phyloP scores from a whole-genome alignment of 495 filamentous ascomycete species.

The Talaromyces proteolyticus region DNA sequence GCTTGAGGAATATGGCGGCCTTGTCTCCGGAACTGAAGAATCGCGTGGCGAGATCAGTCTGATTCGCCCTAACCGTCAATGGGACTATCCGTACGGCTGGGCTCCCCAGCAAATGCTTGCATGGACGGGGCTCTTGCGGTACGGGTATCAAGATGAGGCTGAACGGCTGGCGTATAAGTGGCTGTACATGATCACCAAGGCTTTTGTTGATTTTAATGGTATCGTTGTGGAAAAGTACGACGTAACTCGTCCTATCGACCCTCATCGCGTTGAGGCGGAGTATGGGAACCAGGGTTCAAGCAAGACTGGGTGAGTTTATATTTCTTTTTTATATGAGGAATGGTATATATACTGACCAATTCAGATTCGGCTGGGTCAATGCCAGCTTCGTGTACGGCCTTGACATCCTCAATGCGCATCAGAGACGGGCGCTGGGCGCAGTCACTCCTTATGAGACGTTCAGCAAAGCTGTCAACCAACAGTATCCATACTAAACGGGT shows the following conservation, averaged over 20 bases:
- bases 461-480: slow-evolving; percentile 28
- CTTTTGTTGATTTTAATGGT: slow-evolving; percentile 95
- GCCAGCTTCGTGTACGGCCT: slow-evolving; percentile 91
- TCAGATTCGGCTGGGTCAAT: slow-evolving; percentile 97
- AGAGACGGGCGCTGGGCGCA: slow-evolving; percentile 76
- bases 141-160: slow-evolving; percentile 84
- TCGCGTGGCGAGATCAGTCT: slow-evolving; percentile 74
- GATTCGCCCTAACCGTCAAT: slow-evolving; percentile 87
- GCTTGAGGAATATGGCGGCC: slow-evolving; percentile 80
- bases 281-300: slow-evolving; percentile 94
- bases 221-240: slow-evolving; percentile 99
- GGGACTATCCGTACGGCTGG: slow-evolving; percentile 98
- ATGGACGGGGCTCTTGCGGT: slow-evolving; percentile 85
- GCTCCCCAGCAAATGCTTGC: slow-evolving; percentile 98
- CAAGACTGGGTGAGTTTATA: slow-evolving; percentile 86
- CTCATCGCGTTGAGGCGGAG: slow-evolving; percentile 90
- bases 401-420: slow-evolving; percentile 75
- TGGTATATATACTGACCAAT: slow-evolving; percentile 18
- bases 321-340: not conserved
- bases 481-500: slow-evolving; percentile 12
- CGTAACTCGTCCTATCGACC: slow-evolving; percentile 80
- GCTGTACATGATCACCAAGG: slow-evolving; percentile 95
- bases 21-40: slow-evolving; percentile 83
- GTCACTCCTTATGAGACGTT: slow-evolving; percentile 77
- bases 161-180: slow-evolving; percentile 88